Base-by-base conservation (phyloP, 2,329 filamentous ascomycete species). In the Curvularia lunata region DNA sequence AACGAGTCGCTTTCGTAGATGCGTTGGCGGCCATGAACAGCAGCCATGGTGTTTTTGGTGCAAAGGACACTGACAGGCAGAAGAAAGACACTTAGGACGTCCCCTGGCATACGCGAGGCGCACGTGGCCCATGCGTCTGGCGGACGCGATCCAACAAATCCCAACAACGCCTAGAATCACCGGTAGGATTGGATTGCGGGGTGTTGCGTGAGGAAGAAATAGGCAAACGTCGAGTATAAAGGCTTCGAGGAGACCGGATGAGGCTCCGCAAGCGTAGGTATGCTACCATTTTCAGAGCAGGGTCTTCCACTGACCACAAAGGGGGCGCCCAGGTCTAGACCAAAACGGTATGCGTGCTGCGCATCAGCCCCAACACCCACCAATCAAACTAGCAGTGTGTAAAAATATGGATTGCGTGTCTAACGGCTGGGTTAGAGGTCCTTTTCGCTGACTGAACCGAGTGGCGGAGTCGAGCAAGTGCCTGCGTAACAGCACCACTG, bases 381-480 rank as follows among this genome's bases (percentile, higher is more conserved):
- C 25, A 42, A 42, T 42, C 5, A 23, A 25, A 42, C 13, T 25
- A 42, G 40, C 40, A 25, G 13, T 34, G 9, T 30, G 9, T 30
- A 13, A 30, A 8, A 19, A 45, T 25, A 28, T 30, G 25, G 23
- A 42, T 37, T 52, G 53, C 41, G 53, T 19, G 40, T 45, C 30
- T 42, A 25, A 27, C 27, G 37, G 16, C 19, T 16, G 13, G 8
- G 27, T 42, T n/a, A 12, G 13, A 27, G 19, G 27, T 34, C 21
- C 27, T 12, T 27, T 32, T 50, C 34, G 50, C 48, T 38, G 32
- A n/a, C 48, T 16, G 30, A 30, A 37, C 43, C 40, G 19, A 38
- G 48, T 37, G 53, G 48, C 53, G 48, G 25, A 56, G 41, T 45
- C 18, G 18, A 52, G 40, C 47, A 32, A 13, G 25, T 37, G 30